Percentiles rank a stretch among this genome's conserved stretches.
Evolutionary conservation across 2,329 filamentous ascomycete genomes (phyloP).

Genomic region (Aspergillus sp.): DNA sequence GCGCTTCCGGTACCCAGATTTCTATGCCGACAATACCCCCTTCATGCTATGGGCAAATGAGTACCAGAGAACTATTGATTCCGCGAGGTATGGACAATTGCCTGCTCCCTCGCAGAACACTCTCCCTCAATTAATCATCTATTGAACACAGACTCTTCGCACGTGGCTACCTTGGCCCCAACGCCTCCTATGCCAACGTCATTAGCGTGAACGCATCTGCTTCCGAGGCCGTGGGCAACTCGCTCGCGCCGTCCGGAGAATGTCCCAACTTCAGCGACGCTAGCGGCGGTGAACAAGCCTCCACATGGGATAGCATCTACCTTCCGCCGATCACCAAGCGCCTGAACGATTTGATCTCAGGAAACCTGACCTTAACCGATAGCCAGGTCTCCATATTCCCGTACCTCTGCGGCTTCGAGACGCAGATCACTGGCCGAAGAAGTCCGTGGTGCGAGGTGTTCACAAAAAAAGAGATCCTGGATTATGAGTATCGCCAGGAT

Average conservation of each 20-base stretch:
- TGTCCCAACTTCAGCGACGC: conserved; percentile 60
- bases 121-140: conserved; percentile 20
- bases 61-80: conserved; percentile 52
- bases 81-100: conserved; percentile 16
- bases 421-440: conserved; percentile 61
- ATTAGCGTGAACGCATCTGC: conserved; percentile 59
- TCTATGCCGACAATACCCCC: conserved; percentile 49
- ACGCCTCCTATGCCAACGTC: conserved; percentile 56
- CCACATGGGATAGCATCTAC: conserved; percentile 11
- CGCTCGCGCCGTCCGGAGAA: conserved; percentile 61
- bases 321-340: conserved; percentile 37
- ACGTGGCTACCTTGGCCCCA: conserved; percentile 60
- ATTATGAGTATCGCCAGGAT: conserved; percentile 68
- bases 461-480: conserved; percentile 59
- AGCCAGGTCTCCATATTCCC: conserved; percentile 60
- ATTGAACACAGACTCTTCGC: conserved; percentile 53
- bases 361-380: conserved; percentile 54
- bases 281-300: conserved; percentile 31
- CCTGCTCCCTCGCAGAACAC: background rate
- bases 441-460: conserved; percentile 65
- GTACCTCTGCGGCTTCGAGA: conserved; percentile 71
- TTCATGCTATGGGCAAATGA: conserved; percentile 67
- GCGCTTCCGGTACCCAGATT: conserved; percentile 35
- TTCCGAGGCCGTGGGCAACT: conserved; percentile 60
- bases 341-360: conserved; percentile 54